phyloP scores from a whole-genome alignment of 1,284 basidiomycete genomes.

The Cutaneotrichosporon cutaneum region DNA sequence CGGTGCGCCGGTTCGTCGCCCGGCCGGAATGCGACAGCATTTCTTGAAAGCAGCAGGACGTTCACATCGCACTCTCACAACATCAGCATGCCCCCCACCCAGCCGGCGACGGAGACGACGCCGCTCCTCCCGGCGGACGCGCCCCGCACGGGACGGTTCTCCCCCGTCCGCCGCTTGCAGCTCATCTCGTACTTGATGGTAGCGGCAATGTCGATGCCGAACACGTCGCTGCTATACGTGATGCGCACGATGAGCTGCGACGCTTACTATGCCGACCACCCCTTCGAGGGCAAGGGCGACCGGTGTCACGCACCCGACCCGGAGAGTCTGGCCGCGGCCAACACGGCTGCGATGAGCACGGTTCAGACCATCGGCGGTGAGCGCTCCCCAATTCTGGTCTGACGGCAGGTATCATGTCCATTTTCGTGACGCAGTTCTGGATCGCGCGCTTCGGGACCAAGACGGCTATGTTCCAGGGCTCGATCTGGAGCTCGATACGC shows the following conservation, averaged over 20 bases:
- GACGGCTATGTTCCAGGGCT: not conserved
- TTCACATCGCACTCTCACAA: too few relatives aligned
- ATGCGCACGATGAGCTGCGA: conserved; percentile 1
- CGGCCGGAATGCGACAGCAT: too few relatives aligned
- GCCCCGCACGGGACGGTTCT: not conserved
- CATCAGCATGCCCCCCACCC: not conserved
- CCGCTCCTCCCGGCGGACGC: not conserved
- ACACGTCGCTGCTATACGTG: not conserved
- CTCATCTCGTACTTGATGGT: not conserved
- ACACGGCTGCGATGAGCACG: not conserved
- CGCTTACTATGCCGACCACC: not conserved
- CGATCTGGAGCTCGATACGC: not conserved
- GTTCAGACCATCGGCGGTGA: not conserved
- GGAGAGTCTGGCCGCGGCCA: not conserved
- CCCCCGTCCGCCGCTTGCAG: not conserved
- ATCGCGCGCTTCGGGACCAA: not conserved
- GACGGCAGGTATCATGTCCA: not conserved
- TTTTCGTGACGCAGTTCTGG: not conserved
- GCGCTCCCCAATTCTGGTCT: not conserved
- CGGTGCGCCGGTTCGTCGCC: too few relatives aligned
- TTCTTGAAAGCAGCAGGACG: too few relatives aligned
- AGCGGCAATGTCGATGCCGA: conserved; percentile 3
- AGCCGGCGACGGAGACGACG: not conserved
- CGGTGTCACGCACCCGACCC: not conserved
- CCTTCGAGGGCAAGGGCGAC: not conserved